These are phyloP conservation scores for Ceratocystis albifundus DNA, from an alignment of 2,329 filamentous ascomycete genomes.

Conservation along the genomic window DNA sequence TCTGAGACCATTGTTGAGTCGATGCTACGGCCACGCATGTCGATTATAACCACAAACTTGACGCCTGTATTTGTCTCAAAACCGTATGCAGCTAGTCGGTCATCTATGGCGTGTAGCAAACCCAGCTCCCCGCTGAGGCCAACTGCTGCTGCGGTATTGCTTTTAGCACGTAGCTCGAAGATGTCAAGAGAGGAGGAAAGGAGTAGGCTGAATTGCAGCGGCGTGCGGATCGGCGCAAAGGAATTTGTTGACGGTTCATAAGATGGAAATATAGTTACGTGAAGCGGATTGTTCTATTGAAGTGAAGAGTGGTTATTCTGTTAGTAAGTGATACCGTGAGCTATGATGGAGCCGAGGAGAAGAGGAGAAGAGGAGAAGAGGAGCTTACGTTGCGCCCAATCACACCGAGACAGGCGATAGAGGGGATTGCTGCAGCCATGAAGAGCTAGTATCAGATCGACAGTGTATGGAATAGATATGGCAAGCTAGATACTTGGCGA, in stretches of 20 bases:
- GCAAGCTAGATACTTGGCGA: background rate
- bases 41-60: constrained; percentile 79
- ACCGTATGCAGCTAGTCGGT: constrained; percentile 84
- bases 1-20: constrained; percentile 26
- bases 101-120: constrained; percentile 84
- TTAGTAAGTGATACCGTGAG: constrained; percentile 7
- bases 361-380: background rate
- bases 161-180: constrained; percentile 72
- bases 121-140: constrained; percentile 72
- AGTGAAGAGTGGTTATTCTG: constrained; percentile 13
- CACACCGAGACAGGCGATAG: constrained; percentile 84
- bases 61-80: constrained; percentile 94
- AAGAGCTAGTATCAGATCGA: constrained; percentile 19
- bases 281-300: constrained; percentile 84
- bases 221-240: constrained; percentile 49
- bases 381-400: constrained; percentile 75
- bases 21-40: constrained; percentile 64
- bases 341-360: background rate
- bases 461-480: background rate
- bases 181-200: constrained; percentile 87
- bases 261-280: constrained; percentile 79
- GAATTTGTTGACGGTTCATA: constrained; percentile 47
- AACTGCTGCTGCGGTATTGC: constrained; percentile 48
- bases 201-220: constrained; percentile 84
- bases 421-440: constrained; percentile 56